Conservation (phyloP, 257 asterid genomes). For the Fraxinus pennsylvanica region DNA sequence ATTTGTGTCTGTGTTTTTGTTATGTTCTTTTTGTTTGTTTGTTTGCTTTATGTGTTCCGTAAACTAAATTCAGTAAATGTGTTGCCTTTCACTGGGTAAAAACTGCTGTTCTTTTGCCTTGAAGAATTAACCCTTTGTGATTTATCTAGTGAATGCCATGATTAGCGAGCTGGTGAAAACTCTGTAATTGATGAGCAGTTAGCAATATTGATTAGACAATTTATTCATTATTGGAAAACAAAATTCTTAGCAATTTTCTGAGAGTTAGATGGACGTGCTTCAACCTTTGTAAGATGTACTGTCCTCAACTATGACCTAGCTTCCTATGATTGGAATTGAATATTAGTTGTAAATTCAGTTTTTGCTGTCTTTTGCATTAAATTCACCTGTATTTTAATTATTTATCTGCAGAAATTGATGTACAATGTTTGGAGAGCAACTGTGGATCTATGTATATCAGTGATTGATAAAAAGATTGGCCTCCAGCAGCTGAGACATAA, state of each 20-base stretch:
- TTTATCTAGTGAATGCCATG: neutral
- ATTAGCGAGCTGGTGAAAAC: neutral
- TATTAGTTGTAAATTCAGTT: constrained; percentile 3
- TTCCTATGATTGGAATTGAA: constrained; percentile 1
- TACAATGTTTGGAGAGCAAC: constrained; percentile 62
- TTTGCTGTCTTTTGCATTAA: neutral
- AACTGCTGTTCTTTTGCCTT: neutral
- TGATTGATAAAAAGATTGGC: constrained; percentile 51
- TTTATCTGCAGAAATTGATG: constrained; percentile 57
- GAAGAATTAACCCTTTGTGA: neutral
- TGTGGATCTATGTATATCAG: constrained; percentile 49
- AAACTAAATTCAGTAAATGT: neutral
- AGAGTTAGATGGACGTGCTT: neutral
- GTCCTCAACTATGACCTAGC: neutral
- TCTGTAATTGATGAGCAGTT: constrained; percentile 5
- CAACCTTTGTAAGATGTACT: neutral
- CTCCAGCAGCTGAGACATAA: constrained; percentile 62
- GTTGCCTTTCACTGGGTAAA: too few relatives aligned
- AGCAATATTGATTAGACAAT: neutral
- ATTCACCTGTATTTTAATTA: neutral
- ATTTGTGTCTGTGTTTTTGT: neutral
- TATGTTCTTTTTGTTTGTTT: neutral
- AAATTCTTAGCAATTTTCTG: neutral
- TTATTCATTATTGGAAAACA: neutral
- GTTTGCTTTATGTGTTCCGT: neutral